Evolutionary conservation across 2,329 filamentous ascomycete genomes (phyloP).

Genomic region (Hypomyces perniciosus): DNA sequence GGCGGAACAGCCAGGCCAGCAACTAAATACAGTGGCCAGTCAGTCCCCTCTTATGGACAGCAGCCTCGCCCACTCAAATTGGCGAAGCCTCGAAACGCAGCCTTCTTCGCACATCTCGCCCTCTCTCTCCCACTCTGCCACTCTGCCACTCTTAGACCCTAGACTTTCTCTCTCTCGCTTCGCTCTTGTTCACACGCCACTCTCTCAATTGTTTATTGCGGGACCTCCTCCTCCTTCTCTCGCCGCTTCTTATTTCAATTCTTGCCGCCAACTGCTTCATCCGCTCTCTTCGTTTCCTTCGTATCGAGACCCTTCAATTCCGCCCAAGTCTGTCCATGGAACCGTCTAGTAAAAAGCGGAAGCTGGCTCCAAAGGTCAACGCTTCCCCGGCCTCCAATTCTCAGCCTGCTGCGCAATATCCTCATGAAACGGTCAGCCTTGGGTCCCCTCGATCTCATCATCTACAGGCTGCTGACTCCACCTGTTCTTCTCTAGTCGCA

Average conservation of each 20-base stretch:
- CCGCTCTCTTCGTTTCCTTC: not conserved
- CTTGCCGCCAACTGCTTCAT: constrained; percentile 4
- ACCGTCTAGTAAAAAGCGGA: constrained; percentile 38
- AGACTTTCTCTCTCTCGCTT: not conserved
- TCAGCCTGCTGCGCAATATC: constrained; percentile 26
- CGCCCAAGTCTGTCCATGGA: constrained; percentile 30
- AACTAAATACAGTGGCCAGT: not conserved
- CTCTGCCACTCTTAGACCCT: not conserved
- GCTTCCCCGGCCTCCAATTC: constrained; percentile 26
- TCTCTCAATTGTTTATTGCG: not conserved
- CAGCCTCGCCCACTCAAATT: not conserved
- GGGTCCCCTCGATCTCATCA: constrained; percentile 1
- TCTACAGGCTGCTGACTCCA: not conserved
- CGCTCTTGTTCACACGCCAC: not conserved
- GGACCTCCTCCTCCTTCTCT: constrained; percentile 21
- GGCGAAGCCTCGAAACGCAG: not conserved
- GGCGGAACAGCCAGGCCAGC: not conserved
- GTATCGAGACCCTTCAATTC: constrained; percentile 1
- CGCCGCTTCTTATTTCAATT: constrained; percentile 13
- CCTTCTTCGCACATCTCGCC: not conserved
- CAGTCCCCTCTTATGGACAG: not conserved
- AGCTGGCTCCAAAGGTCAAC: constrained; percentile 38
- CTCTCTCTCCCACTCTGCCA: not conserved
- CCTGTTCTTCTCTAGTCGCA: constrained; percentile 17
- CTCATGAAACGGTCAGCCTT: constrained; percentile 31